These are phyloP conservation scores for Poterioochromonas sp. DNA, from an alignment of 352 stramenopile genomes.

Conservation along the genomic window DNA sequence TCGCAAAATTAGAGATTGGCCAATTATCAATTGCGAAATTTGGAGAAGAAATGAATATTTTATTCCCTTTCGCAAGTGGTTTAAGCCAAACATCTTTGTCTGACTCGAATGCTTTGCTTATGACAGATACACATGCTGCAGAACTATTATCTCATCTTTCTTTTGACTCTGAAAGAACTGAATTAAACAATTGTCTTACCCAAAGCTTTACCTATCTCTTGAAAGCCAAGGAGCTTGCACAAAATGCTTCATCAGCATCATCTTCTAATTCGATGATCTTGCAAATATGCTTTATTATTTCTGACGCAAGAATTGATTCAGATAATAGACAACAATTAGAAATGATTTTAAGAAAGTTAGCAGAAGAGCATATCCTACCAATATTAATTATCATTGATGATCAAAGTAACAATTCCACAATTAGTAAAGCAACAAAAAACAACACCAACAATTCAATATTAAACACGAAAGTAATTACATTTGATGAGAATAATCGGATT, in stretches of 20 bases:
- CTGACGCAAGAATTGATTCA: conserved; percentile 93
- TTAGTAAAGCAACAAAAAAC: too few relatives aligned
- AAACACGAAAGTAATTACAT: conserved; percentile 94
- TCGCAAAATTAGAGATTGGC: conserved; percentile 93
- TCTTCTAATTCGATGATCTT: conserved; percentile 40
- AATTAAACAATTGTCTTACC: conserved; percentile 86
- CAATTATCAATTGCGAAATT: conserved; percentile 84
- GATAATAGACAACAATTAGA: conserved; percentile 83
- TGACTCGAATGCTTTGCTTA: too few relatives aligned
- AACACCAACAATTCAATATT: conserved; percentile 80
- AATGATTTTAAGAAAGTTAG: conserved; percentile 83
- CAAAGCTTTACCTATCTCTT: conserved; percentile 79
- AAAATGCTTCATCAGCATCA: background rate
- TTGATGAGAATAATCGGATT: conserved; percentile 64
- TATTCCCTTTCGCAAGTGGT: conserved; percentile 89
- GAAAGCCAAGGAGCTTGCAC: conserved; percentile 41
- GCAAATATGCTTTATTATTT: conserved; percentile 97
- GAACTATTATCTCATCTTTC: conserved; percentile 86
- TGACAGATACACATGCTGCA: conserved; percentile 85
- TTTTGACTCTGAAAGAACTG: conserved; percentile 93
- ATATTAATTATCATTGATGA: conserved; percentile 95
- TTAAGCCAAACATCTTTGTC: too few relatives aligned
- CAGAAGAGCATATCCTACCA: conserved; percentile 91
- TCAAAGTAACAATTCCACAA: conserved; percentile 42
- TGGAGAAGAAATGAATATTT: conserved; percentile 85